Conservation (phyloP, 2,329 filamentous ascomycete genomes). For the Cordyceps javanica region DNA sequence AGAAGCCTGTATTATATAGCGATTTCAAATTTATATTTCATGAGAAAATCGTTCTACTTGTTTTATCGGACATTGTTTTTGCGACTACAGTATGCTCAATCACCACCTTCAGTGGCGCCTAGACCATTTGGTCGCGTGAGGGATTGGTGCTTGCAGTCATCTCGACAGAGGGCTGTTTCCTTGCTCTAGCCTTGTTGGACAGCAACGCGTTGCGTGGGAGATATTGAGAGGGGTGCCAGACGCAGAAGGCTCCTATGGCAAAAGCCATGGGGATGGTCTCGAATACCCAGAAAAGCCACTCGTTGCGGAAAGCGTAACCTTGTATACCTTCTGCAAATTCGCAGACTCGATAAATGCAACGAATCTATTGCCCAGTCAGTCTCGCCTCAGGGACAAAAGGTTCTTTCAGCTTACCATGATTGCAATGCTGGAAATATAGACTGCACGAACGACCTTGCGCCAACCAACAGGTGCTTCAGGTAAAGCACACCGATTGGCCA, state of each 20-base stretch:
- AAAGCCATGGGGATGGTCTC: conserved; percentile 42
- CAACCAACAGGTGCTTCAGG: conserved; percentile 28
- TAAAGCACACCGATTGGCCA: conserved; percentile 20
- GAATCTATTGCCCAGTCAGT: conserved; percentile 27
- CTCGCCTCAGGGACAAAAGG: not conserved
- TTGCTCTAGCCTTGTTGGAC: not conserved
- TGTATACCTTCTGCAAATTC: conserved; percentile 47
- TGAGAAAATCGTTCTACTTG: no score
- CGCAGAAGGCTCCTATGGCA: conserved; percentile 41
- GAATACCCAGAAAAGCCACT: conserved; percentile 48
- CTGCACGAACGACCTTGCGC: conserved; percentile 32
- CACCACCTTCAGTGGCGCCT: not conserved
- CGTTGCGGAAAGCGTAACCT: conserved; percentile 42
- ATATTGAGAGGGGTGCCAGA: conserved; percentile 41
- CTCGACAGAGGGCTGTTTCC: not conserved
- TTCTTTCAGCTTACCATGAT: conserved; percentile 34
- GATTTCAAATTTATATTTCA: not conserved
- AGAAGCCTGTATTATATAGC: not conserved
- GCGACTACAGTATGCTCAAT: no score
- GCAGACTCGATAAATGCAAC: conserved; percentile 46
- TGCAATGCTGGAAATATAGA: conserved; percentile 37
- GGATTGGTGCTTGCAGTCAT: not conserved
- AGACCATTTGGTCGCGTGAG: conserved; percentile 2
- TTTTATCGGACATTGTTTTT: no score
- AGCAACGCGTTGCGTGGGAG: conserved; percentile 20